phyloP scores from a whole-genome alignment of 169 alveolate species.

The Eimeria necatrix region DNA sequence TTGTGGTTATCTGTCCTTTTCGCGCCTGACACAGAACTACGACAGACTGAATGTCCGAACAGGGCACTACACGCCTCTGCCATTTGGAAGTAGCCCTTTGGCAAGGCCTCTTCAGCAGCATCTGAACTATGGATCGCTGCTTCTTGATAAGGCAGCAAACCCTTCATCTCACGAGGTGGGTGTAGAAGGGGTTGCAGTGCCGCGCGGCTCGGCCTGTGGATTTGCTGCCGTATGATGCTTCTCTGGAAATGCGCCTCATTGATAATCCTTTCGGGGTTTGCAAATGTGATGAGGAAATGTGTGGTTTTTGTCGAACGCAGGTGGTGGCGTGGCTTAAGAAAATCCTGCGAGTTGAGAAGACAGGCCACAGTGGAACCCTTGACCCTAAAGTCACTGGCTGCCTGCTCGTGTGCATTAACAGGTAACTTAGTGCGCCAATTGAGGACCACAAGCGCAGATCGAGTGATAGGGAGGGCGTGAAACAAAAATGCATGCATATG shows the following conservation, averaged over 20 bases:
- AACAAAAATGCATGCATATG: neutral
- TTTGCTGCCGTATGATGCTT: neutral
- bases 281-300: too few species aligned
- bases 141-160: slow-evolving; percentile 99
- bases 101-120: slow-evolving; percentile 97
- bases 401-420: slow-evolving; percentile 98
- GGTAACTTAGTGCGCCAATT: neutral
- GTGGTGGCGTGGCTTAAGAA: slow-evolving; percentile 99
- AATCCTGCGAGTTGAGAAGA: slow-evolving; percentile 99
- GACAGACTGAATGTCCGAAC: slow-evolving; percentile 97
- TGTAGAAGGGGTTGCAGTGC: neutral
- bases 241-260: neutral
- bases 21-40: slow-evolving; percentile 90
- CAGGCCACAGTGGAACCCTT: slow-evolving; percentile 99
- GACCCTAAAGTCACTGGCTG: slow-evolving; percentile 99
- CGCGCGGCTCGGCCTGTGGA: neutral
- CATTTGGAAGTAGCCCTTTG: slow-evolving; percentile 99
- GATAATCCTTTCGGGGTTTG: neutral
- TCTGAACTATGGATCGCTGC: slow-evolving; percentile 98
- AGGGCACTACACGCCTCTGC: slow-evolving; percentile 99
- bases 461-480: neutral
- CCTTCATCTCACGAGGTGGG: slow-evolving; percentile 99
- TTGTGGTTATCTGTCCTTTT: slow-evolving; percentile 81
- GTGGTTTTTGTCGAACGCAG: slow-evolving; percentile 81
- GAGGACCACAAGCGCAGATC: neutral